phyloP scores from a whole-genome alignment of 495 filamentous ascomycete species.

The Tuber melanosporum region DNA sequence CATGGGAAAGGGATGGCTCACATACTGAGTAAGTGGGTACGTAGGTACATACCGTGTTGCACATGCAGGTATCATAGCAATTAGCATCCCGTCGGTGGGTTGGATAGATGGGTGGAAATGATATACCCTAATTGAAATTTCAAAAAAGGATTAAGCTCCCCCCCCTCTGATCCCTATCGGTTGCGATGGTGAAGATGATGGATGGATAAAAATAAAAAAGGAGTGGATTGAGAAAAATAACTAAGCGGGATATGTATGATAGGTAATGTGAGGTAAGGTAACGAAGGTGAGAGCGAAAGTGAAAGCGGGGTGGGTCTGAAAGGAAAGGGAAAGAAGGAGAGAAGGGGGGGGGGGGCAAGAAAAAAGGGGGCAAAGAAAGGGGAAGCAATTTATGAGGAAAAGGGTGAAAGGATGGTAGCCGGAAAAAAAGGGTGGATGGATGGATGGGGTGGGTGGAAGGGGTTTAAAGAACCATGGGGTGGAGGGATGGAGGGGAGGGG shows the following conservation, averaged over 20 bases:
- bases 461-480: not conserved
- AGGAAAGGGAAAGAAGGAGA: not conserved
- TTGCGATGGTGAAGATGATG: not conserved
- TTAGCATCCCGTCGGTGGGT: not conserved
- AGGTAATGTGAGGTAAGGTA: not conserved
- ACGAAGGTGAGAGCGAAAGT: not conserved
- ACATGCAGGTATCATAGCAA: not conserved
- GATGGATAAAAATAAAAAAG: not conserved
- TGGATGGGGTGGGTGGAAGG: not conserved
- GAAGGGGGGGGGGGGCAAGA: not conserved
- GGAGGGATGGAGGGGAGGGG: not conserved
- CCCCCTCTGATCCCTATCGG: not conserved
- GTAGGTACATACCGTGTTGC: not conserved
- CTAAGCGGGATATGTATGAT: not conserved
- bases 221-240: not conserved
- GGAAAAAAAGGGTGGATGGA: not conserved
- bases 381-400: not conserved
- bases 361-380: not conserved
- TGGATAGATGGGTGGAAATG: not conserved
- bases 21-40: not conserved
- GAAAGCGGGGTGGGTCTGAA: not conserved
- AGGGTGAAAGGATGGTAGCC: not conserved
- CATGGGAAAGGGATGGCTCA: not conserved
- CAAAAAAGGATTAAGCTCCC: not conserved
- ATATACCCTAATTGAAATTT: slow-evolving; percentile 4